Base-by-base conservation (phyloP, 305 asterid genomes). In the Withania somnifera region DNA sequence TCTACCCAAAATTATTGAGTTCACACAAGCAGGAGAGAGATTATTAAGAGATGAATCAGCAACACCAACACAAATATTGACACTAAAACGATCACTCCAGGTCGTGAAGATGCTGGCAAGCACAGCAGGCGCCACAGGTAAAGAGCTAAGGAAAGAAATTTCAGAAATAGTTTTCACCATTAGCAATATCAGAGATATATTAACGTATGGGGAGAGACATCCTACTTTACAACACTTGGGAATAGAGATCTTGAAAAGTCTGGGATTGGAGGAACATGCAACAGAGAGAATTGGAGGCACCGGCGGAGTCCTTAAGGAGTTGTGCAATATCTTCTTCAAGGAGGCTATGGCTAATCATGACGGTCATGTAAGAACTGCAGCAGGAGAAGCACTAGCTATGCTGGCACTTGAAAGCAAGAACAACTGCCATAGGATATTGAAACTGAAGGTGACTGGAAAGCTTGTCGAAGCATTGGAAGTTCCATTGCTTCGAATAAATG, bases 361-460 rank as follows among this genome's bases (percentile, higher is more conserved):
- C 38, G 75, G 79, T 42, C 90, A 89, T 22, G 97, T 94, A 6
- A 87, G 92, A 73, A 86, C 67, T 32, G 93, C 90, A 22, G 95
- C 98, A 14, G 99, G 99, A 24, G 98, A 93, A 83, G 98, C 98
- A 0, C 45, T 97, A 4, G 92, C 97, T 4, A 97, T 92, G 98
- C 88, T 93, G 80, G 87, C 93, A 4, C 85, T 93, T 30, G 93
- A 91, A 71, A 93, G 99, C 86, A 83, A 84, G 87, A 82, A 32
- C 17, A 86, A 89, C 8, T 92, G 98, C 69, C 82, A 24, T 2
- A 83, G 91, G 57, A 86, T 96, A 63, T 85, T 90, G 67, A 93
- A 86, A 83, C 75, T 94, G 68, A 77, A 85, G 73, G 76, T 90
- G 9, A 87, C 83, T 22, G 86, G 54, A 80, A 83, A 85, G 67